These are phyloP conservation scores for Globisporangium barbulae DNA, from an alignment of 352 stramenopile species.

Conservation along the genomic window DNA sequence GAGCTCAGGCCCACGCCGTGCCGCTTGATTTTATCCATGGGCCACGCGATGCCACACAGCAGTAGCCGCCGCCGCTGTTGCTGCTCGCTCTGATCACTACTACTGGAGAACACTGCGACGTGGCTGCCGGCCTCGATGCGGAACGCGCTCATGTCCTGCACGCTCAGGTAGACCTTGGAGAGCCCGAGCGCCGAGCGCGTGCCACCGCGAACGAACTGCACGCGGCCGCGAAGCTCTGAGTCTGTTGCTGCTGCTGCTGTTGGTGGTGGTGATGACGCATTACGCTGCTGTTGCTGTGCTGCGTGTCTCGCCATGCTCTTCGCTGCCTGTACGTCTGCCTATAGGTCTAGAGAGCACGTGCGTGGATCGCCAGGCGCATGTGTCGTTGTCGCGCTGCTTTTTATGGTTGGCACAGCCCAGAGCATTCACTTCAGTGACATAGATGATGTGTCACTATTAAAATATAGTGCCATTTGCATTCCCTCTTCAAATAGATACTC, in stretches of 20 bases:
- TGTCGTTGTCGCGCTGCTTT: not conserved
- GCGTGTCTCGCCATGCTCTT: not conserved
- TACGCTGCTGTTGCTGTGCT: not conserved
- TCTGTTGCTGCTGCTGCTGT: not conserved
- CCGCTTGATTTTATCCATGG: conserved; percentile 72
- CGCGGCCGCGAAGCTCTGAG: conserved; percentile 22
- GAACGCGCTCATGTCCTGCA: conserved; percentile 42
- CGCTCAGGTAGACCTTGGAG: conserved; percentile 70
- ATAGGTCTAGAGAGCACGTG: not conserved
- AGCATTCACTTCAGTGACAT: not conserved
- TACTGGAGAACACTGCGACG: conserved; percentile 28
- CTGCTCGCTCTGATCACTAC: not conserved
- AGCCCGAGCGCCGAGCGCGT: conserved; percentile 50
- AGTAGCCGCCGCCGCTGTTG: conserved; percentile 22
- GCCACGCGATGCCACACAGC: conserved; percentile 63
- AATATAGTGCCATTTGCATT: not conserved
- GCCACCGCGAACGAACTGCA: conserved; percentile 62
- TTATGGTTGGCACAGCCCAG: conserved; percentile 9
- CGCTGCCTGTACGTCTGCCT: not conserved
- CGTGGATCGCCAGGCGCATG: not conserved
- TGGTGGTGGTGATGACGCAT: not conserved
- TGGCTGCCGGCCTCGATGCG: conserved; percentile 35
- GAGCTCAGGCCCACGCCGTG: conserved; percentile 56
- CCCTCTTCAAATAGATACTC: conserved; percentile 12
- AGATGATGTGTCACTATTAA: conserved; percentile 1